Evolutionary conservation across 345 rosid species (phyloP).

Genomic region (Gossypium thurberi): DNA sequence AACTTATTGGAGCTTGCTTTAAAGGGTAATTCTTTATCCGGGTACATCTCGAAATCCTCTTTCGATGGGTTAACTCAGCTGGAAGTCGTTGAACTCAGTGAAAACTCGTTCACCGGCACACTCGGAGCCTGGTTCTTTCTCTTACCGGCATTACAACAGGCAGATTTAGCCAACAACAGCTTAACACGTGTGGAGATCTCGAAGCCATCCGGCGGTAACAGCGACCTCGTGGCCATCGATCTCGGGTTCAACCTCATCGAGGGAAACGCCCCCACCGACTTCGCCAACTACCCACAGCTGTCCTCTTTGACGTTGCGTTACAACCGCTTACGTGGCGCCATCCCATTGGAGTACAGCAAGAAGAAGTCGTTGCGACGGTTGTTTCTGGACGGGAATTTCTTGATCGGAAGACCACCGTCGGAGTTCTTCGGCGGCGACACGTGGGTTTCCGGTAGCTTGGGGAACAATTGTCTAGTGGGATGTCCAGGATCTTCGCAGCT

Average conservation of each 20-base stretch:
- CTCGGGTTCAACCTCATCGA: conserved; percentile 65
- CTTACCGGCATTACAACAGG: conserved; percentile 64
- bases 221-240: conserved; percentile 69
- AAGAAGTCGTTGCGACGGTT: conserved; percentile 50
- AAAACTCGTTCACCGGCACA: conserved; percentile 65
- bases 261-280: conserved; percentile 46
- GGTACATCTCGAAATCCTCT: conserved; percentile 36
- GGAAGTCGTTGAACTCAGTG: conserved; percentile 73
- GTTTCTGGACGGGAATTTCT: conserved; percentile 73
- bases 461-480: conserved; percentile 70
- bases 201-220: conserved; percentile 28
- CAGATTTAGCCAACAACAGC: conserved; percentile 67
- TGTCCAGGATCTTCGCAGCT: conserved; percentile 77
- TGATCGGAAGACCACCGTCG: conserved; percentile 73
- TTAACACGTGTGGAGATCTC: conserved; percentile 47
- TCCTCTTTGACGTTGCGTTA: conserved; percentile 66
- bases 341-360: conserved; percentile 55
- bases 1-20: conserved; percentile 56
- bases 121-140: conserved; percentile 71
- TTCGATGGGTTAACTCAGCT: conserved; percentile 56
- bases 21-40: conserved; percentile 61
- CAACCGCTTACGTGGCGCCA: conserved; percentile 61
- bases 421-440: conserved; percentile 30
- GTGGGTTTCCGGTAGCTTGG: conserved; percentile 67
- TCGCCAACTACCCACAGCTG: conserved; percentile 50